Evolutionary conservation across 176 grass and related monocot species (phyloP).

Genomic region (Neostapfia colusana): DNA sequence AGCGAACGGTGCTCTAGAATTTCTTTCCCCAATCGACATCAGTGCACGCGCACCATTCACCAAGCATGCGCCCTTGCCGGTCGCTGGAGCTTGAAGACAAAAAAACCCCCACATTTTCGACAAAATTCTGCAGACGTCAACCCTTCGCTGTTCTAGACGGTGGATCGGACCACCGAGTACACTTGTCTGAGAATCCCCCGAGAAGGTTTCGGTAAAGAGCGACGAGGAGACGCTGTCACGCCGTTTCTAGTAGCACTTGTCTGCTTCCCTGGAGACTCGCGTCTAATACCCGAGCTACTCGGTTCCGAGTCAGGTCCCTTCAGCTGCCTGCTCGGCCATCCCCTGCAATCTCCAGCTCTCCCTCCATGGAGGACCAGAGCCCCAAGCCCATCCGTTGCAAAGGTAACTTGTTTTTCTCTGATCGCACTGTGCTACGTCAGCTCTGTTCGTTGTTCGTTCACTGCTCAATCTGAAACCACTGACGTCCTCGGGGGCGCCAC

Average conservation of each 20-base stretch:
- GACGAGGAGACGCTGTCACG: neutral
- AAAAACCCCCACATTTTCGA: too few species aligned
- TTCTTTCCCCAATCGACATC: too few species aligned
- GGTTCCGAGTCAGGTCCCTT: neutral
- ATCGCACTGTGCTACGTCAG: neutral
- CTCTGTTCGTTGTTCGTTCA: neutral
- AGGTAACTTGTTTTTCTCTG: slow-evolving; percentile 43
- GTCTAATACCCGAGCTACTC: neutral
- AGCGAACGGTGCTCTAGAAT: too few species aligned
- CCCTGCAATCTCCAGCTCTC: neutral
- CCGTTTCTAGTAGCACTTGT: neutral
- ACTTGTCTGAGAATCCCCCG: neutral
- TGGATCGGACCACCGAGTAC: too few species aligned
- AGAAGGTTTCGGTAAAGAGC: neutral
- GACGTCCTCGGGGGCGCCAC: neutral
- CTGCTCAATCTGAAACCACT: neutral
- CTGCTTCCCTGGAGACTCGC: neutral
- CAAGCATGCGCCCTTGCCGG: too few species aligned
- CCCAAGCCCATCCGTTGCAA: slow-evolving; percentile 66
- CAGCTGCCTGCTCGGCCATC: neutral
- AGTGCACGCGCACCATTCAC: too few species aligned
- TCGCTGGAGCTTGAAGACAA: too few species aligned
- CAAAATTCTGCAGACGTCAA: too few species aligned
- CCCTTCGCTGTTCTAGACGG: too few species aligned
- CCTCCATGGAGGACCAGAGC: slow-evolving; percentile 39